Evolutionary conservation across 768 basidiomycete genomes (phyloP).

Genomic region (Myochromella boudieri): DNA sequence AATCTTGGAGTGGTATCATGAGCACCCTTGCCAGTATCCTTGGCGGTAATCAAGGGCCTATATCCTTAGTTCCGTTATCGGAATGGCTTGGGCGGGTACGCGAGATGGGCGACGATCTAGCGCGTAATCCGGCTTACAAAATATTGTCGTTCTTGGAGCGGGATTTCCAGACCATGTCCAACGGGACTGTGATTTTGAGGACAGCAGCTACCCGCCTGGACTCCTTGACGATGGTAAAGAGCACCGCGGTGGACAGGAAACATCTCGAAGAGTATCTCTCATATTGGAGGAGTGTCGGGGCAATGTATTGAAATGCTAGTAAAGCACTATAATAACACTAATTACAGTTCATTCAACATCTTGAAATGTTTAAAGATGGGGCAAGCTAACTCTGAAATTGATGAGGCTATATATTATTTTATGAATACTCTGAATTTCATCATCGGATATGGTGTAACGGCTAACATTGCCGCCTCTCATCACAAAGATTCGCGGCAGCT

Average conservation of each 20-base stretch:
- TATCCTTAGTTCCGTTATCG: slow-evolving; percentile 24
- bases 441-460: slow-evolving; percentile 56
- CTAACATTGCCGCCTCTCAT: slow-evolving; percentile 61
- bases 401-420: no score
- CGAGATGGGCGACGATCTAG: slow-evolving; percentile 24
- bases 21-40: slow-evolving; percentile 25
- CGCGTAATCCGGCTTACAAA: slow-evolving; percentile 26
- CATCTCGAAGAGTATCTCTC: slow-evolving; percentile 30
- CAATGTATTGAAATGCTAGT: slow-evolving; percentile 16
- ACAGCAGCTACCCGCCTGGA: slow-evolving; percentile 26
- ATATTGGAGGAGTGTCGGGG: slow-evolving; percentile 30
- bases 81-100: slow-evolving; percentile 30
- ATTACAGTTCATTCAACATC: no score
- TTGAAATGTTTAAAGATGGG: no score
- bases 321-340: no score
- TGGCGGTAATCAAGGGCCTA: slow-evolving; percentile 13
- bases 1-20: slow-evolving; percentile 31
- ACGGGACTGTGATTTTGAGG: slow-evolving; percentile 28
- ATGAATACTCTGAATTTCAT: no score
- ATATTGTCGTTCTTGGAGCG: slow-evolving; percentile 31
- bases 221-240: slow-evolving; percentile 29
- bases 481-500: slow-evolving; percentile 53
- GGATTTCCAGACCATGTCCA: slow-evolving; percentile 31
- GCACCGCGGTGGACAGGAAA: slow-evolving; percentile 26
- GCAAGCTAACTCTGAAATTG: no score